Percentiles rank a stretch among this genome's conserved stretches.
These are phyloP conservation scores for Fomes fomentarius DNA, from an alignment of 1,284 basidiomycete species.

Conservation along the genomic window DNA sequence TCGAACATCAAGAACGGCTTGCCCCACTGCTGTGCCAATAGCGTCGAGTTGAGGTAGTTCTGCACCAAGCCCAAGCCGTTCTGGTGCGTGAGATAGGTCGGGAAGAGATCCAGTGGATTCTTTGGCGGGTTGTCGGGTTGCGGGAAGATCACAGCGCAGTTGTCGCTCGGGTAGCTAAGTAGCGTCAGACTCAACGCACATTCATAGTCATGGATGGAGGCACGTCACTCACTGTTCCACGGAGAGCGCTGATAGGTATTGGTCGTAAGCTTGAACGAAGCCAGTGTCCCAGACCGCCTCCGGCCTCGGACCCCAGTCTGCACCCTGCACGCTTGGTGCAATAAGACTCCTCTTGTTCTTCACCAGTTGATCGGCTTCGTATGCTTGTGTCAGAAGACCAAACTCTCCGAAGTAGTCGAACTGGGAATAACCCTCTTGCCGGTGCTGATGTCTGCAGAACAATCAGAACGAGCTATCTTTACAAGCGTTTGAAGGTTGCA, in stretches of 20 bases:
- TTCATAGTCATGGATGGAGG: not conserved
- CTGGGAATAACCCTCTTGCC: slow-evolving; percentile 43
- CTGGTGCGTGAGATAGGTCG: slow-evolving; percentile 57
- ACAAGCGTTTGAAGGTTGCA: not conserved
- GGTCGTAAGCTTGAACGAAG: slow-evolving; percentile 42
- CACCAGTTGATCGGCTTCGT: slow-evolving; percentile 46
- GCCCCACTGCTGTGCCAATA: slow-evolving; percentile 41
- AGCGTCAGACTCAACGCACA: not conserved
- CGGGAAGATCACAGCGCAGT: slow-evolving; percentile 40
- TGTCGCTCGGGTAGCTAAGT: slow-evolving; percentile 51
- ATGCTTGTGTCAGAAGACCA: slow-evolving; percentile 41
- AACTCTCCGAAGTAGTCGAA: slow-evolving; percentile 54
- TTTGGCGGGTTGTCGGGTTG: slow-evolving; percentile 11
- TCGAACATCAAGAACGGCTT: slow-evolving; percentile 42
- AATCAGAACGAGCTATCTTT: not conserved
- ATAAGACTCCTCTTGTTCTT: slow-evolving; percentile 52
- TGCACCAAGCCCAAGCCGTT: slow-evolving; percentile 45
- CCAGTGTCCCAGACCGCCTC: slow-evolving; percentile 48
- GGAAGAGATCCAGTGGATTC: slow-evolving; percentile 53
- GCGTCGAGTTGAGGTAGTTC: slow-evolving; percentile 51
- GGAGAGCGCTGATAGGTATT: slow-evolving; percentile 43
- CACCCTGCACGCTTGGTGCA: slow-evolving; percentile 46
- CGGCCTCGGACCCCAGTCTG: slow-evolving; percentile 31
- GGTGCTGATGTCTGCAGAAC: slow-evolving; percentile 34
- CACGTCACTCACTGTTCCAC: slow-evolving; percentile 53